phyloP scores from a whole-genome alignment of 805 yeast species.

The Kodamaea leandrae region DNA sequence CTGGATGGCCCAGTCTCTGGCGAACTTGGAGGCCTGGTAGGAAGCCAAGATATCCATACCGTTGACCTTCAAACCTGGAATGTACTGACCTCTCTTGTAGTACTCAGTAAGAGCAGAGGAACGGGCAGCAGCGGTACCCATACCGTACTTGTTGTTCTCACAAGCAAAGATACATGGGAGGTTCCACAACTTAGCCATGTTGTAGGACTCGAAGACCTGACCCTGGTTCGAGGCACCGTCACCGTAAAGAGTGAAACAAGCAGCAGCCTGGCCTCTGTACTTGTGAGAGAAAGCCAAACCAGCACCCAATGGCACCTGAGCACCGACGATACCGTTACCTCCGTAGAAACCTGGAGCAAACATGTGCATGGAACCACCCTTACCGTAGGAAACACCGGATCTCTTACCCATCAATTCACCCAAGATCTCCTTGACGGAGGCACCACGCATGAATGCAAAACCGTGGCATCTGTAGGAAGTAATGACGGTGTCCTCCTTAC shows the following conservation, averaged over 20 bases:
- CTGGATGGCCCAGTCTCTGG: conserved; percentile 90
- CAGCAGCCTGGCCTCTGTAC: conserved; percentile 74
- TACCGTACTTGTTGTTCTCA: conserved; percentile 99
- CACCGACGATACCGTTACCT: conserved; percentile 99
- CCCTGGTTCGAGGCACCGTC: conserved; percentile 99
- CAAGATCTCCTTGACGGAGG: conserved; percentile 81
- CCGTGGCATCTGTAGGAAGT: conserved; percentile 99
- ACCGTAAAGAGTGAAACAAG: conserved; percentile 90
- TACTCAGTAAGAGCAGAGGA: conserved; percentile 95
- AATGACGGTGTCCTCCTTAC: conserved; percentile 80
- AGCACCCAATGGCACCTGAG: conserved; percentile 97
- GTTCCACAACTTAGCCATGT: conserved; percentile 99
- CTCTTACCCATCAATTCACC: conserved; percentile 98
- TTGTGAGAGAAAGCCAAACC: conserved; percentile 98
- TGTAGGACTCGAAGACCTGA: conserved; percentile 95
- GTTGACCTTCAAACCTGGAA: conserved; percentile 96
- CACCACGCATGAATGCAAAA: conserved; percentile 94
- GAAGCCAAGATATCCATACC: conserved; percentile 98
- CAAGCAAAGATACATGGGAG: conserved; percentile 93
- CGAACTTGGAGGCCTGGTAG: conserved; percentile 94
- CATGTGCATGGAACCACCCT: conserved; percentile 99
- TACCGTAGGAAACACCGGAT: conserved; percentile 93
- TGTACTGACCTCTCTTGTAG: conserved; percentile 98
- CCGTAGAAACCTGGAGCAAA: conserved; percentile 94
- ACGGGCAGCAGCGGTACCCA: conserved; percentile 98